These are phyloP conservation scores for Sclerotinia sclerotiorum DNA, from an alignment of 2,329 filamentous ascomycete genomes.

Conservation along the genomic window DNA sequence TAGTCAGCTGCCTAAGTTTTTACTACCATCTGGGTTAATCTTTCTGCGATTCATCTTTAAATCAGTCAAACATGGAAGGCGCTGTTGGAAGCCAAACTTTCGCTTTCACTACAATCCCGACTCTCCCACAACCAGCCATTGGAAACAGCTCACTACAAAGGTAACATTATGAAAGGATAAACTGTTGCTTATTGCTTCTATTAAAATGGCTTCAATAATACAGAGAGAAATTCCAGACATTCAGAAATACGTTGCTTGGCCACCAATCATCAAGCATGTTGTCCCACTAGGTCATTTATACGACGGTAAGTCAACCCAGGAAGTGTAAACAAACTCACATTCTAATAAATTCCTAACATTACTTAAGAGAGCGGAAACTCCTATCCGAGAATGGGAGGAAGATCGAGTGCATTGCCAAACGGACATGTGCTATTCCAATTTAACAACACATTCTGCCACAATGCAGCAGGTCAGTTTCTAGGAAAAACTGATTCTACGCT, in stretches of 20 bases:
- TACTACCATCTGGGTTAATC: not conserved
- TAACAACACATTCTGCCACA: slow-evolving; percentile 32
- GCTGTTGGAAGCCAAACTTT: not conserved
- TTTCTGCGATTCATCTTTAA: slow-evolving; percentile 7
- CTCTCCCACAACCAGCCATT: not conserved
- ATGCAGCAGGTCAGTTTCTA: slow-evolving; percentile 23
- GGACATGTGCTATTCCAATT: slow-evolving; percentile 30
- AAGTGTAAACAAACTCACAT: not conserved
- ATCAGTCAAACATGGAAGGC: slow-evolving; percentile 1
- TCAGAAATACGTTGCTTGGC: slow-evolving; percentile 19
- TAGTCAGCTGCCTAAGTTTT: not conserved
- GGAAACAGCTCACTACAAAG: not conserved
- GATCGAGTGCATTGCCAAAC: slow-evolving; percentile 26
- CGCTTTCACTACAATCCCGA: not conserved
- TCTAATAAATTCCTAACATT: slow-evolving; percentile 13
- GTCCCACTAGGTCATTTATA: slow-evolving; percentile 25
- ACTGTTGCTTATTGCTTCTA: not conserved
- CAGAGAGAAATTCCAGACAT: slow-evolving; percentile 3
- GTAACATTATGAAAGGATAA: not conserved
- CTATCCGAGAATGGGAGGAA: slow-evolving; percentile 30
- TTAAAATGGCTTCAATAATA: slow-evolving; percentile 4
- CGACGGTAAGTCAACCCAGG: slow-evolving; percentile 25
- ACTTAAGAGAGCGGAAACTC: slow-evolving; percentile 25
- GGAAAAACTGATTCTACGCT: slow-evolving; percentile 26
- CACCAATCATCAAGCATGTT: slow-evolving; percentile 18